Percentiles rank a stretch among this genome's conserved stretches.
Evolutionary conservation across 2,329 filamentous ascomycete genomes (phyloP).

Genomic region (Akanthomyces lecanii): DNA sequence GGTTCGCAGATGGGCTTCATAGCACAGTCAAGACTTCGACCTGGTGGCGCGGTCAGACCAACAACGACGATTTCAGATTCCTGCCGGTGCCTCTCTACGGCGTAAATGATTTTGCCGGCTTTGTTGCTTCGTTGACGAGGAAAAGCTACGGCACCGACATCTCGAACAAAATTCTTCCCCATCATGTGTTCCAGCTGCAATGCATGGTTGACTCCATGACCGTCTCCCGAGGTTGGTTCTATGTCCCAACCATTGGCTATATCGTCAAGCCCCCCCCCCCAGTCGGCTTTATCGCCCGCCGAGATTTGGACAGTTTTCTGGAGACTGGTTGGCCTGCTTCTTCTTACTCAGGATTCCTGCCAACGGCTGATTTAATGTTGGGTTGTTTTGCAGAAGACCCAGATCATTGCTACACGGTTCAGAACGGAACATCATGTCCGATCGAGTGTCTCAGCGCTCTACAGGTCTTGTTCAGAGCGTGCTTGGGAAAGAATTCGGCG

Average conservation of each 20-base stretch:
- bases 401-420: too few species aligned
- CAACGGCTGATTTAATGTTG: background rate
- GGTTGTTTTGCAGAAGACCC: background rate
- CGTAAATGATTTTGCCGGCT: constrained; percentile 41
- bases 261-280: constrained; percentile 31
- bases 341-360: constrained; percentile 16
- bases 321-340: constrained; percentile 30
- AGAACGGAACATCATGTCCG: too few species aligned
- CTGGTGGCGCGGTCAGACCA: constrained; percentile 25
- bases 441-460: too few species aligned
- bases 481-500: too few species aligned
- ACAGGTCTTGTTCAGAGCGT: too few species aligned
- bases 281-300: constrained; percentile 30
- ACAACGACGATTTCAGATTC: constrained; percentile 27
- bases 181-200: constrained; percentile 47
- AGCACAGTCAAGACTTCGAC: too few species aligned
- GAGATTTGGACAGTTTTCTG: constrained; percentile 42
- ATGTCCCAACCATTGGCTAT: constrained; percentile 31
- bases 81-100: constrained; percentile 36
- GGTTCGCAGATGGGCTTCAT: constrained; percentile 28
- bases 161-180: constrained; percentile 38
- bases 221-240: constrained; percentile 42
- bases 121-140: constrained; percentile 41
- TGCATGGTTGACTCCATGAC: constrained; percentile 46
- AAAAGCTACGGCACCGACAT: constrained; percentile 37